These are phyloP conservation scores for Aspergillus jensenii DNA, from an alignment of 2,329 filamentous ascomycete genomes.

Conservation along the genomic window DNA sequence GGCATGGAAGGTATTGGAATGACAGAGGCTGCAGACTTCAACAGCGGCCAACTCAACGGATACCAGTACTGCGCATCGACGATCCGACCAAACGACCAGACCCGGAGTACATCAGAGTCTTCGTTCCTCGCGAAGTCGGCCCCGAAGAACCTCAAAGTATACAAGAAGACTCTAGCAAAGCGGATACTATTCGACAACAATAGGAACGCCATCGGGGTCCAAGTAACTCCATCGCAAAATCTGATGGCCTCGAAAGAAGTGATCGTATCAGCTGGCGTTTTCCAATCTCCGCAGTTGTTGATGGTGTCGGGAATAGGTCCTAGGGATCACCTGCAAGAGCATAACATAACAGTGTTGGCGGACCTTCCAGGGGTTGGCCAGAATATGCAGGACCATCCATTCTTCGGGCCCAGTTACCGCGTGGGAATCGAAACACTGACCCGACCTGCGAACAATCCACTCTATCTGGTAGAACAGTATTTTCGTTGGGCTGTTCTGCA, in stretches of 20 bases:
- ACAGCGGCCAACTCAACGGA: slow-evolving; percentile 44
- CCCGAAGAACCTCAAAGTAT: slow-evolving; percentile 40
- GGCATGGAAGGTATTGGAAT: slow-evolving; percentile 46
- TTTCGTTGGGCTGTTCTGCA: slow-evolving; percentile 1
- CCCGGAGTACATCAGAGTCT: slow-evolving; percentile 31
- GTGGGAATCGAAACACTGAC: slow-evolving; percentile 28
- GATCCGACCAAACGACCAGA: slow-evolving; percentile 25
- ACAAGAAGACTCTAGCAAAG: slow-evolving; percentile 33
- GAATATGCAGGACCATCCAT: slow-evolving; percentile 38
- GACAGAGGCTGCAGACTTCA: slow-evolving; percentile 36
- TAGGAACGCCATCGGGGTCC: slow-evolving; percentile 45
- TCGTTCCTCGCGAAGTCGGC: slow-evolving; percentile 41
- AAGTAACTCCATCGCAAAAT: slow-evolving; percentile 47
- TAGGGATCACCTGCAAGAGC: slow-evolving; percentile 19
- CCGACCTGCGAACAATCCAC: slow-evolving; percentile 14
- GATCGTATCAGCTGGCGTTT: slow-evolving; percentile 52
- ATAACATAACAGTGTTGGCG: slow-evolving; percentile 28
- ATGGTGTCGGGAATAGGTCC: slow-evolving; percentile 55
- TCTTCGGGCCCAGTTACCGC: slow-evolving; percentile 28
- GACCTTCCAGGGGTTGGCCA: slow-evolving; percentile 37
- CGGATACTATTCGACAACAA: slow-evolving; percentile 42
- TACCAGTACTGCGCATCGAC: slow-evolving; percentile 39
- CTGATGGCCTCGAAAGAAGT: slow-evolving; percentile 40
- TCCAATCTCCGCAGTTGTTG: slow-evolving; percentile 46
- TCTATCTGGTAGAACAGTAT: slow-evolving; percentile 13